Evolutionary conservation across 345 rosid genomes (phyloP), one percentile per base, ranked within the genome.

Genomic region (Populus pruinosa): DNA sequence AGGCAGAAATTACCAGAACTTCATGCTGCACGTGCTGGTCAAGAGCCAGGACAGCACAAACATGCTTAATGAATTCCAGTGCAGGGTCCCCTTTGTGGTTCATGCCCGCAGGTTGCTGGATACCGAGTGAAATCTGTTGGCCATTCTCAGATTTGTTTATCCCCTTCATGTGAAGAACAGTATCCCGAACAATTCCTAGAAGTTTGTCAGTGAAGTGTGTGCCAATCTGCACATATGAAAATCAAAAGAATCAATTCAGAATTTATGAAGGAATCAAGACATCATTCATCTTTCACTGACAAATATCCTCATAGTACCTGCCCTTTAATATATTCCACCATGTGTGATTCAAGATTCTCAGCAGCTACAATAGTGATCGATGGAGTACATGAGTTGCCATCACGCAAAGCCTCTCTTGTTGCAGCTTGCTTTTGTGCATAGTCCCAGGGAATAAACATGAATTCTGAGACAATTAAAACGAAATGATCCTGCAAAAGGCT

Each of bases 361-460:
- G 97, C 90, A 76, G 89, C 86, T 62, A 84, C 79, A 59, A 92
- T 71, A 36, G 90, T 86, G 84, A 92, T 82, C 21, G 94, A 90
- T 74, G 94, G 97, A 74, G 93, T 90, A 79, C 90, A 84, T 44
- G 84, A 88, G 80, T 79, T 85, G 25, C 84, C 87, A 71, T 86
- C 90, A 76, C 67, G 76, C 44, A 74, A 72, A 68, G 90, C 84
- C 47, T 85, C 72, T 80, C 84, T 87, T 39, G 80, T 82, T 69
- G 72, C 88, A 67, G 85, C 85, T 69, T 81, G 86, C 81, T 87
- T 89, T 82, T 86, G 87, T 39, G 92, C 90, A 81, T 90, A 87
- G 72, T 87, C 89, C 98, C 97, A 93, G 72, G 99, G 99, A 77
- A 88, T 88, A 79, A 89, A 89, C 86, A 93, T 84, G 78, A 95